These are phyloP conservation scores for Cerrena zonata DNA, from an alignment of 1,284 basidiomycete genomes.

Conservation along the genomic window DNA sequence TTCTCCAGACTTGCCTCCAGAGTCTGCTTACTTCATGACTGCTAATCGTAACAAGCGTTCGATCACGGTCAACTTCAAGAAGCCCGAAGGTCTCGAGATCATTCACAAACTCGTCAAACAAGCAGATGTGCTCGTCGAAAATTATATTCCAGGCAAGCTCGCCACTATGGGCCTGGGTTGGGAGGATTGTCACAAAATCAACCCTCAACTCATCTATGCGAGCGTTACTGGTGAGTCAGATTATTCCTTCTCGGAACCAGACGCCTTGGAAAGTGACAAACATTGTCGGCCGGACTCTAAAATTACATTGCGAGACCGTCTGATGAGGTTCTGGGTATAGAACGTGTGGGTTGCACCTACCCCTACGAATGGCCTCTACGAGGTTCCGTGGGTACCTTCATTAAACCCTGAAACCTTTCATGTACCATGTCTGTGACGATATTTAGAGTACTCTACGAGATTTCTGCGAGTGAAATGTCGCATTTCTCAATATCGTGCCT, in stretches of 20 bases:
- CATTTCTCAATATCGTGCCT: too few relatives aligned
- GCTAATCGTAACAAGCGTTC: constrained; percentile 88
- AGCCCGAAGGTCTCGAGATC: constrained; percentile 71
- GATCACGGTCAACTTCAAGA: constrained; percentile 85
- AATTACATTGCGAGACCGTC: too few relatives aligned
- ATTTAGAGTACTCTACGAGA: too few relatives aligned
- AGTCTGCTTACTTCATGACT: constrained; percentile 89
- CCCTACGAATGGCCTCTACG: too few relatives aligned
- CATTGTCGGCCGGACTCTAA: too few relatives aligned
- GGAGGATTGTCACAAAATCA: constrained; percentile 76
- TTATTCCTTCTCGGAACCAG: constrained; percentile 2
- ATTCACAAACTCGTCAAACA: constrained; percentile 66
- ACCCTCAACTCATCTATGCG: constrained; percentile 81
- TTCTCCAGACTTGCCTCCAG: constrained; percentile 71
- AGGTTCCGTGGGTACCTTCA: too few relatives aligned
- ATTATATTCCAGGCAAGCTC: constrained; percentile 81
- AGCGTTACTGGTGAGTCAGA: constrained; percentile 71
- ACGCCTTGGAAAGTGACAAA: too few relatives aligned
- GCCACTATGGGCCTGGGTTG: constrained; percentile 81
- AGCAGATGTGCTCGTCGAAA: constrained; percentile 86
- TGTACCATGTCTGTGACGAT: too few relatives aligned
- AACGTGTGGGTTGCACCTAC: too few relatives aligned
- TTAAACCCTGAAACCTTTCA: too few relatives aligned
- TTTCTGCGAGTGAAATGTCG: too few relatives aligned
- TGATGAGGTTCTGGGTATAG: too few relatives aligned